These are phyloP conservation scores for Sechiopsis laciniata DNA, from an alignment of 306 rosid genomes.

Conservation along the genomic window DNA sequence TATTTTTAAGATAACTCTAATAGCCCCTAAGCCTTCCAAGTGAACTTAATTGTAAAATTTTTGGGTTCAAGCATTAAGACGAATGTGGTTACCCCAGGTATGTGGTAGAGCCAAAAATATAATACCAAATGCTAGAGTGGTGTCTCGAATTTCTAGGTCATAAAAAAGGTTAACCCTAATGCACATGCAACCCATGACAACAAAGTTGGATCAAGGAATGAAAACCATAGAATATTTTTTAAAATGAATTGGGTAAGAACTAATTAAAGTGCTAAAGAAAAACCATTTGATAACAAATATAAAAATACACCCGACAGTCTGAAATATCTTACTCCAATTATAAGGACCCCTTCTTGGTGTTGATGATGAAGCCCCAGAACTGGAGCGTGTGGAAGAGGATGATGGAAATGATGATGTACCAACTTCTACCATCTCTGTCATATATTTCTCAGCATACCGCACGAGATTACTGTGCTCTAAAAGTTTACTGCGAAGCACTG, in stretches of 20 bases:
- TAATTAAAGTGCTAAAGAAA: background rate
- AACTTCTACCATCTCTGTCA: conserved; percentile 47
- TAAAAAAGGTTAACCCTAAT: background rate
- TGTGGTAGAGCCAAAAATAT: too few species aligned
- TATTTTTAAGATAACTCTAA: background rate
- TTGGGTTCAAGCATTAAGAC: too few species aligned
- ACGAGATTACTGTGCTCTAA: conserved; percentile 63
- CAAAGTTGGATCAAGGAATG: background rate
- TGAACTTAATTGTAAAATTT: too few species aligned
- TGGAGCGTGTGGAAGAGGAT: conserved; percentile 41
- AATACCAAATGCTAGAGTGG: too few species aligned
- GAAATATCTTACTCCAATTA: conserved; percentile 53
- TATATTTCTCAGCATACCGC: conserved; percentile 54
- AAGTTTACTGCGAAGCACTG: conserved; percentile 59
- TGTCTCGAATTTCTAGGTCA: too few species aligned
- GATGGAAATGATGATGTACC: conserved; percentile 32
- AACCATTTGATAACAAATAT: background rate
- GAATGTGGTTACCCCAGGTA: too few species aligned
- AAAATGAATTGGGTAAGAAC: background rate
- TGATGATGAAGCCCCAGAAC: conserved; percentile 46
- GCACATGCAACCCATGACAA: background rate
- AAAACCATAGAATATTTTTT: background rate
- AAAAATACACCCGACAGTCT: background rate
- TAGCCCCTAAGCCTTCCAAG: too few species aligned
- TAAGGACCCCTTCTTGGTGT: conserved; percentile 54